A percentile compares a stretch with the other conserved stretches of the same genome.
phyloP scores from a whole-genome alignment of 1,284 basidiomycete genomes.

The Apiotrichum brassicae region DNA sequence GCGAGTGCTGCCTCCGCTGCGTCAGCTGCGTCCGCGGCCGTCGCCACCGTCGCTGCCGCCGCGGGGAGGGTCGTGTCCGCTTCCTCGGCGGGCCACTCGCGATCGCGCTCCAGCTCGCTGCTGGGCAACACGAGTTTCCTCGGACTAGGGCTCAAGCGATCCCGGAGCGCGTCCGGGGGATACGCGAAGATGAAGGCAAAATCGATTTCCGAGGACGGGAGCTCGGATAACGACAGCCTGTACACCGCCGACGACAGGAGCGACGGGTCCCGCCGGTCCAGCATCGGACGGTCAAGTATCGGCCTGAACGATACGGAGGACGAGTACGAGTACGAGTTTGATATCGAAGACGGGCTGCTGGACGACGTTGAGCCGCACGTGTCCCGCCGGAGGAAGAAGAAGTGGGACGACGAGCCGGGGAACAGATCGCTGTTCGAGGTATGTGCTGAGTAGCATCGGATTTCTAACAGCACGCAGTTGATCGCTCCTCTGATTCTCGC shows the following conservation, averaged over 20 bases:
- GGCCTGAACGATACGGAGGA: background rate
- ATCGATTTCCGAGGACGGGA: background rate
- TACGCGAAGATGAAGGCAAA: background rate
- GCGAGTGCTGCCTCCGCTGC: background rate
- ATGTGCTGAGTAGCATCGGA: background rate
- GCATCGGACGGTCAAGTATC: constrained; percentile 2
- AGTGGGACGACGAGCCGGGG: constrained; percentile 12
- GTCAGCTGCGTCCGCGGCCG: background rate
- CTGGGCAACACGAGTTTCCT: background rate
- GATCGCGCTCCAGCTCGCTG: background rate
- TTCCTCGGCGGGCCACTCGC: background rate
- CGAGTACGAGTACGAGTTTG: constrained; percentile 1
- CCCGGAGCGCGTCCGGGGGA: background rate
- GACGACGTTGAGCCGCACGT: constrained; percentile 17
- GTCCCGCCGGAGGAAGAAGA: constrained; percentile 3
- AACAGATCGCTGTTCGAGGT: constrained; percentile 15
- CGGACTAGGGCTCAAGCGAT: background rate
- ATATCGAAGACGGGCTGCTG: constrained; percentile 2
- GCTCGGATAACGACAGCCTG: background rate
- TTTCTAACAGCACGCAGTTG: too few relatives aligned
- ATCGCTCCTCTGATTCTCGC: constrained; percentile 42
- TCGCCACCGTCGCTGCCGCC: background rate
- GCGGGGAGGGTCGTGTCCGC: background rate
- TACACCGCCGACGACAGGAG: constrained; percentile 4
- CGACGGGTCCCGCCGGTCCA: background rate